These are phyloP conservation scores for Xanthoconium purpureum DNA, from an alignment of 768 basidiomycete genomes.

Conservation along the genomic window DNA sequence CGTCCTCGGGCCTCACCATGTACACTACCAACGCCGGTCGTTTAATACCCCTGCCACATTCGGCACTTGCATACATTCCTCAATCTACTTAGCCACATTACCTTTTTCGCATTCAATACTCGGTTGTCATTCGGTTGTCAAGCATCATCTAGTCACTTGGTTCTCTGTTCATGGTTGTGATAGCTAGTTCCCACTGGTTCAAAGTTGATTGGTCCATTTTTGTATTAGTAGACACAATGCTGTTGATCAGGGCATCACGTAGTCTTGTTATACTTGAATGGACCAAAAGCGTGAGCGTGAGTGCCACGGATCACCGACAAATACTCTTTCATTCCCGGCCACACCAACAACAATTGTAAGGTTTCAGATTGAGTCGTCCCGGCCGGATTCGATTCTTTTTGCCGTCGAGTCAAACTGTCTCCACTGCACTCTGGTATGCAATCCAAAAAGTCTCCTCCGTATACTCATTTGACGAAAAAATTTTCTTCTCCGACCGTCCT, in stretches of 20 bases:
- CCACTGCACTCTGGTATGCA: conserved; percentile 24
- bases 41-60: conserved; percentile 25
- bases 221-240: conserved; percentile 1
- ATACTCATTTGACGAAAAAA: not conserved
- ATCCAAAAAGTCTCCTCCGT: not conserved
- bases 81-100: conserved; percentile 14
- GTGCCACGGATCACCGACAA: too few species aligned
- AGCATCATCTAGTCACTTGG: conserved; percentile 3
- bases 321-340: not conserved
- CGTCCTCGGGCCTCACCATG: conserved; percentile 1
- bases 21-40: conserved; percentile 27
- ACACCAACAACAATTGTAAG: not conserved
- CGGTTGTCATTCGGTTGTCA: conserved; percentile 2
- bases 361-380: too few species aligned
- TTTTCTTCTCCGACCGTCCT: not conserved
- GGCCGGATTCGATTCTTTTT: too few species aligned
- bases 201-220: conserved; percentile 2
- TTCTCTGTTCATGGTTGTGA: conserved; percentile 2
- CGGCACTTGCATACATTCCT: conserved; percentile 11
- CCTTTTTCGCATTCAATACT: not conserved
- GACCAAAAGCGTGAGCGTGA: too few species aligned
- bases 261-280: too few species aligned
- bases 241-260: not conserved
- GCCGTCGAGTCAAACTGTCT: conserved; percentile 26
- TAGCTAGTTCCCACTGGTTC: conserved; percentile 7